A percentile compares a stretch with the other conserved stretches of the same genome.
phyloP scores from a whole-genome alignment of 495 filamentous ascomycete genomes.

The Terfezia boudieri region DNA sequence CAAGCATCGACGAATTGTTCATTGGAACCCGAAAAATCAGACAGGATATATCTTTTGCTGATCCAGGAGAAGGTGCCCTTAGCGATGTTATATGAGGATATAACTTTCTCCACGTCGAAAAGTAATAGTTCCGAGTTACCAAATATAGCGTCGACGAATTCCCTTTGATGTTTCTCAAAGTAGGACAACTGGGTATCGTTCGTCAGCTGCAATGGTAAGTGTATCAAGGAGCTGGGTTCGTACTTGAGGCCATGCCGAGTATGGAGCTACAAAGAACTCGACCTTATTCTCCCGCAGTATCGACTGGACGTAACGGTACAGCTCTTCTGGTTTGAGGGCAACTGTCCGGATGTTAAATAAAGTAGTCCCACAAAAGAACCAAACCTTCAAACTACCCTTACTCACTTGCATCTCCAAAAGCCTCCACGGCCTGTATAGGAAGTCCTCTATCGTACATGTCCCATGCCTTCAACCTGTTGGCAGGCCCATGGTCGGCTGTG shows the following conservation, averaged over 20 bases:
- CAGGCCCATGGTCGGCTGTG: conserved; percentile 13
- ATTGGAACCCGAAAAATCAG: conserved; percentile 42
- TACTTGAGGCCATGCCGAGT: conserved; percentile 77
- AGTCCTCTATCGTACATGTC: conserved; percentile 60
- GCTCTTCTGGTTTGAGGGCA: conserved; percentile 33
- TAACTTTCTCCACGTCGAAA: conserved; percentile 66
- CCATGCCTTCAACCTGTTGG: conserved; percentile 38
- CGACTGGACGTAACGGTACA: conserved; percentile 53
- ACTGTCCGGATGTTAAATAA: conserved; percentile 17
- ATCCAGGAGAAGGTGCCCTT: conserved; percentile 44
- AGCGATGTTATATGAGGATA: conserved; percentile 55
- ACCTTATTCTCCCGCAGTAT: conserved; percentile 46
- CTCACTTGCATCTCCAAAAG: conserved; percentile 66
- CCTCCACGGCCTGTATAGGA: conserved; percentile 52
- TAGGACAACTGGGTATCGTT: conserved; percentile 44
- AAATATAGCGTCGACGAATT: conserved; percentile 54
- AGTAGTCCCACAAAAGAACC: background rate
- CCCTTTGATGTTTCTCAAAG: conserved; percentile 30
- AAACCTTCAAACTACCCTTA: background rate
- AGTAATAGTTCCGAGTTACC: conserved; percentile 72
- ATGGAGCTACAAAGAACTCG: conserved; percentile 71
- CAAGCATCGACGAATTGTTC: conserved; percentile 63
- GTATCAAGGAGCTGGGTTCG: conserved; percentile 2
- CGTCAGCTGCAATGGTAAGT: background rate
- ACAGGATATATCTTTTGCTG: conserved; percentile 44